phyloP scores from a whole-genome alignment of 1,139 yeast species.

The Sugiyamaella sp. region DNA sequence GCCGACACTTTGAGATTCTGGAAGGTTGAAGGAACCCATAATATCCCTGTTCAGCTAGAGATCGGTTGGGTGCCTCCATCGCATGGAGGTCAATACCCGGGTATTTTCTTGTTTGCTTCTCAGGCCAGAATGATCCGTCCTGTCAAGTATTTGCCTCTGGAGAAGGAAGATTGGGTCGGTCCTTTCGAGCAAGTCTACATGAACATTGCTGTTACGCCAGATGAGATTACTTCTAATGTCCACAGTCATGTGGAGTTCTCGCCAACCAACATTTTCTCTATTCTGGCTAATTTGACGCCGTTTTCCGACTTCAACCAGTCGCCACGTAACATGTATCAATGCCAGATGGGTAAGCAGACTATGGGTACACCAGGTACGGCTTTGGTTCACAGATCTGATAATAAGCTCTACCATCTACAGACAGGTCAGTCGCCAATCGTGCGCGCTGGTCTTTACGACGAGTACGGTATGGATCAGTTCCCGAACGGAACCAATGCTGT shows the following conservation, averaged over 20 bases:
- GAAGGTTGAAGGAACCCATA: conserved; percentile 83
- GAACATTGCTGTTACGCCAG: conserved; percentile 94
- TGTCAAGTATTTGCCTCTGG: conserved; percentile 84
- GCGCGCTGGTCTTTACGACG: conserved; percentile 89
- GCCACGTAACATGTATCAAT: conserved; percentile 99
- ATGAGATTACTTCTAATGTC: conserved; percentile 76
- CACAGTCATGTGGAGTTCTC: conserved; percentile 94
- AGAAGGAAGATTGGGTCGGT: conserved; percentile 83
- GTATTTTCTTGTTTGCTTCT: conserved; percentile 87
- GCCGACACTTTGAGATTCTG: conserved; percentile 91
- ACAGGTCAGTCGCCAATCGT: conserved; percentile 98
- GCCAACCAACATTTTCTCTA: conserved; percentile 92
- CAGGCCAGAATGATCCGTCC: conserved; percentile 96
- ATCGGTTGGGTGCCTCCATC: conserved; percentile 96
- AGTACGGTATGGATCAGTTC: conserved; percentile 96
- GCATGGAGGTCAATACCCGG: conserved; percentile 95
- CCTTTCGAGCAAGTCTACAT: conserved; percentile 98
- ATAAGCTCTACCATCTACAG: conserved; percentile 89
- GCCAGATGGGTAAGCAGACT: conserved; percentile 99
- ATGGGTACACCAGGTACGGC: conserved; percentile 99
- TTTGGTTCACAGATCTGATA: conserved; percentile 87
- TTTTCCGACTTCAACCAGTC: conserved; percentile 98
- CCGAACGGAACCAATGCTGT: conserved; percentile 99
- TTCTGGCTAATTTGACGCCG: conserved; percentile 94
- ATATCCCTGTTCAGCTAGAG: conserved; percentile 83